Base-by-base conservation (phyloP, 2,329 filamentous ascomycete genomes). In the Ophiognomonia clavigignenti-juglandacearum region DNA sequence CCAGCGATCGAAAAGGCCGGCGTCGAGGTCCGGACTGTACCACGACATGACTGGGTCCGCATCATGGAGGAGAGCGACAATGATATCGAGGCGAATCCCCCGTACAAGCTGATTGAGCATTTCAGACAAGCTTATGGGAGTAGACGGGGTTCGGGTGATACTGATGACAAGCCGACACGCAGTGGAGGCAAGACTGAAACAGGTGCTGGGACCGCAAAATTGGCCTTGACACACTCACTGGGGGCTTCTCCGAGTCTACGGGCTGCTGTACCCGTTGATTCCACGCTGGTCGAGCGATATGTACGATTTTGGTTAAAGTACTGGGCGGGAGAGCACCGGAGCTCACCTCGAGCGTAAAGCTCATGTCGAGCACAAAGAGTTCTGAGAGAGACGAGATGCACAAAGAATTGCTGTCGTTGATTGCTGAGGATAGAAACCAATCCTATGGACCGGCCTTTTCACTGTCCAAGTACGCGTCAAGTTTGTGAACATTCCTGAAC, bases 1-100 rank as follows among this genome's bases (percentile, higher is more conserved):
- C 77, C 77, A 2, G 67, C 69, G 4, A 60, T 82, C 7, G 60
- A 57, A n/a, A 55, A 59, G 0, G 66, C 70, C 0, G 73, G 74
- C 0, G 56, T 78, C 6, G 48, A 63, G 14, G 76, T 75, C 39
- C 61, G 68, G 16, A 57, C 64, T 6, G 68, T 78, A 1, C 51
- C 65, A 3, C 62, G 68, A 32, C 59, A 61, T 8, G 66, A 74
- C 44, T 77, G 74, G 73, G 58, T 77, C 16, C 52, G 60, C 5
- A 59, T 65, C 2, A 54, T 80, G 11, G 63, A 70, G 4, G 61
- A 61, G 2, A 70, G 70, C 3, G 69, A 78, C 41, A 65, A 64
- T 2, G 73, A 80, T 56, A 71, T 73, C 0, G 56, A 59, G 20
- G 22, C 11, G 14, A 39, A 39, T 14, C 36, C 36, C 5, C 20